phyloP scores from a whole-genome alignment of 176 grass and related monocot species.

The Urochloa ruziziensis region DNA sequence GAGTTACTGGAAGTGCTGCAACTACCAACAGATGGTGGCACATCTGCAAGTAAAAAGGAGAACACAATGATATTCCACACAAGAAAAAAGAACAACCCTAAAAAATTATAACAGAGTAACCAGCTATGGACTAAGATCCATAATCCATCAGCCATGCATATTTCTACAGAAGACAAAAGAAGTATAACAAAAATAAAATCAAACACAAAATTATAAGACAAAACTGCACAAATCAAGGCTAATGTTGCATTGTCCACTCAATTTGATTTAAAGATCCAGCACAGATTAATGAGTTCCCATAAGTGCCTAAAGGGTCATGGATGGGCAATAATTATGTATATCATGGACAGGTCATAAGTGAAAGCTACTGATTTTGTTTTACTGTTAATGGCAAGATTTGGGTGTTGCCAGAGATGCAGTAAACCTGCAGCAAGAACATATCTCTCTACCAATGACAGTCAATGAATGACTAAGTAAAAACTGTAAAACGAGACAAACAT shows the following conservation, averaged over 20 bases:
- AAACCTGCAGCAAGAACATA: not conserved
- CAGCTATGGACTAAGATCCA: not conserved
- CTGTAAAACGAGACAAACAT: not conserved
- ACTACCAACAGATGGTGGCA: constrained; percentile 46
- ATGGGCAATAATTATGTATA: not conserved
- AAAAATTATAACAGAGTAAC: not conserved
- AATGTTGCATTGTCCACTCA: not conserved
- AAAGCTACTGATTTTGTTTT: not conserved
- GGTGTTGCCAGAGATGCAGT: not conserved
- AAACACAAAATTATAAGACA: no score
- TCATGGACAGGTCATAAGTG: not conserved
- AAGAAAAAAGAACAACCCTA: not conserved
- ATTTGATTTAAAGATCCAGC: not conserved
- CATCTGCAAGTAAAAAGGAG: constrained; percentile 49
- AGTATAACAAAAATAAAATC: no score
- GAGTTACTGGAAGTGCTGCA: constrained; percentile 44
- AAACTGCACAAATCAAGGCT: not conserved
- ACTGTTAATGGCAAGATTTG: not conserved
- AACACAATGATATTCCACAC: not conserved
- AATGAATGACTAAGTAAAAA: not conserved
- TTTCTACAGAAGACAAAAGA: no score
- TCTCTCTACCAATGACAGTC: not conserved
- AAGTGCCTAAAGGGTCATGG: not conserved
- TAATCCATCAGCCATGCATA: not conserved
- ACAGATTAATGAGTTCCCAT: not conserved